These are phyloP conservation scores for Westerdykella sp. DNA, from an alignment of 2,329 filamentous ascomycete genomes.

Conservation along the genomic window DNA sequence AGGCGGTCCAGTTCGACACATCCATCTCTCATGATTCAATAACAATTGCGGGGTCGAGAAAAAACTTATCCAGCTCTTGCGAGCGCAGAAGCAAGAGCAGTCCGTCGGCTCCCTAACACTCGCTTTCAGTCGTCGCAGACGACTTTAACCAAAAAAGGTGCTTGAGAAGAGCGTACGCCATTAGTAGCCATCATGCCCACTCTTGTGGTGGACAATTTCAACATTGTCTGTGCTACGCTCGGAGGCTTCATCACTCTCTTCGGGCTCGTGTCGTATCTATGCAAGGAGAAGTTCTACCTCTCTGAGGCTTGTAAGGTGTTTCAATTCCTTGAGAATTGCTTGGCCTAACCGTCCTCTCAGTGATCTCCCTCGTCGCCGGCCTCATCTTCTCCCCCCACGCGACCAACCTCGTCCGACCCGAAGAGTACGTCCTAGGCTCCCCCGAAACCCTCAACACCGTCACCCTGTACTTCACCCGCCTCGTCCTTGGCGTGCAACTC, in stretches of 20 bases:
- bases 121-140: slow-evolving; percentile 6
- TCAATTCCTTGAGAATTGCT: neutral
- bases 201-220: slow-evolving; percentile 68
- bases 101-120: slow-evolving; percentile 13
- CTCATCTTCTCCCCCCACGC: slow-evolving; percentile 72
- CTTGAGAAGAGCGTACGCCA: neutral
- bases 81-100: slow-evolving; percentile 1
- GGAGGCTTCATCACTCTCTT: slow-evolving; percentile 90
- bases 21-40: slow-evolving; percentile 25
- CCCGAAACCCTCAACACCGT: slow-evolving; percentile 59
- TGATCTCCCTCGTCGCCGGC: slow-evolving; percentile 77
- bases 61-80: slow-evolving; percentile 1
- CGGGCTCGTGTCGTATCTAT: slow-evolving; percentile 78
- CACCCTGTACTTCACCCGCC: slow-evolving; percentile 76
- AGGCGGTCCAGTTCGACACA: neutral
- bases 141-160: neutral
- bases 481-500: slow-evolving; percentile 85
- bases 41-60: slow-evolving; percentile 13
- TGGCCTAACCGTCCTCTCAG: slow-evolving; percentile 39
- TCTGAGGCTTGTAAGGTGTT: slow-evolving; percentile 70
- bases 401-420: slow-evolving; percentile 64
- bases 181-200: slow-evolving; percentile 48
- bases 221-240: slow-evolving; percentile 71
- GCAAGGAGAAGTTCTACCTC: slow-evolving; percentile 85
- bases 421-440: slow-evolving; percentile 62